Conservation (phyloP, 148 eudicot species). For the Camellia lanceoleosa region DNA sequence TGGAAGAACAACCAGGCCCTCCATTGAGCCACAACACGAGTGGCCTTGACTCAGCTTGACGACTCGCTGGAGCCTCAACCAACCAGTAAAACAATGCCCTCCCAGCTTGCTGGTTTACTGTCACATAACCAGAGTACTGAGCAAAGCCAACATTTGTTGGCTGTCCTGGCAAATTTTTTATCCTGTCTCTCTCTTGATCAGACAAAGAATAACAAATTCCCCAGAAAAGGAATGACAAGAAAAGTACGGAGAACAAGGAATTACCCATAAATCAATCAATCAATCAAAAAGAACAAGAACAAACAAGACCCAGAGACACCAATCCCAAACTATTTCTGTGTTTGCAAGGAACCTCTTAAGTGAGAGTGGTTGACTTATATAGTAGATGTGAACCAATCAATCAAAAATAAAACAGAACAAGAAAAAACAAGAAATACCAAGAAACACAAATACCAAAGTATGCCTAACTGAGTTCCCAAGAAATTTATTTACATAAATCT, state of each 20-base stretch:
- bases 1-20: constrained; percentile 94
- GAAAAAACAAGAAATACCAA: background rate
- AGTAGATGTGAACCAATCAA: background rate
- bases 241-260: constrained; percentile 19
- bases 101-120: constrained; percentile 65
- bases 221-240: constrained; percentile 26
- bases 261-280: constrained; percentile 32
- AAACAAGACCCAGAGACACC: constrained; percentile 22
- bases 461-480: background rate
- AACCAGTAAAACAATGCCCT: constrained; percentile 91
- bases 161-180: constrained; percentile 76
- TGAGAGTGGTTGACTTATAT: background rate
- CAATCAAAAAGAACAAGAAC: constrained; percentile 7
- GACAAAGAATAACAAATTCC: constrained; percentile 32
- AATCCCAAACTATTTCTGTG: constrained; percentile 33
- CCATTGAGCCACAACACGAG: constrained; percentile 91
- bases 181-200: constrained; percentile 61
- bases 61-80: constrained; percentile 51
- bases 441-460: constrained; percentile 1
- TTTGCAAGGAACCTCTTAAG: constrained; percentile 18
- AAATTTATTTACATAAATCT: background rate
- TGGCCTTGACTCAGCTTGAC: constrained; percentile 55
- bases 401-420: constrained; percentile 3
- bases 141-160: constrained; percentile 62
- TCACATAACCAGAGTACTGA: constrained; percentile 85